Conservation (phyloP, 2,329 filamentous ascomycete genomes). For the Ceratocystis diversiconidia region DNA sequence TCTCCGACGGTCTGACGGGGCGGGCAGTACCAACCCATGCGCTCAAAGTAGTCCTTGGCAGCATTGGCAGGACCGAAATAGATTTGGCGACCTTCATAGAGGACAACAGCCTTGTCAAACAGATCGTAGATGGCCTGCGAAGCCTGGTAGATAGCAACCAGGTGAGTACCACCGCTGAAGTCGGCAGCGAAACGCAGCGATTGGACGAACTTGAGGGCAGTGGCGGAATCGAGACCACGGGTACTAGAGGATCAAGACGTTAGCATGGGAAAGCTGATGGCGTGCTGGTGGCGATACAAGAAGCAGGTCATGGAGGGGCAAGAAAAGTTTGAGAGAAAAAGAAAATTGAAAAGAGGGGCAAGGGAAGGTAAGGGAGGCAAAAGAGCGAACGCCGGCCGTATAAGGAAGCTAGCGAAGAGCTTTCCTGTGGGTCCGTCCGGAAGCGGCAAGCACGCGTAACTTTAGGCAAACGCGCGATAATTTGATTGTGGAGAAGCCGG, state of each 20-base stretch:
- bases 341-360: background rate
- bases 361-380: background rate
- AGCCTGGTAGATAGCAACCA: constrained; percentile 60
- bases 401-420: background rate
- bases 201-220: constrained; percentile 58
- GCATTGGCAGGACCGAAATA: constrained; percentile 51
- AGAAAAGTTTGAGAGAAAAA: too few relatives aligned
- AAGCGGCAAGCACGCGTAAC: background rate
- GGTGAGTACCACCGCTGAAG: constrained; percentile 45
- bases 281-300: background rate
- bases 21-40: constrained; percentile 55
- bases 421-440: background rate
- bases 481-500: background rate
- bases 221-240: constrained; percentile 57
- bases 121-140: constrained; percentile 54
- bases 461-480: background rate
- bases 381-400: background rate
- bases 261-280: background rate
- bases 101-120: constrained; percentile 61
- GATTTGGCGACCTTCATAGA: constrained; percentile 66
- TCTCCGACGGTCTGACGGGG: constrained; percentile 53
- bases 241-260: constrained; percentile 31
- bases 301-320: background rate
- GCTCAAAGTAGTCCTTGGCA: constrained; percentile 52
- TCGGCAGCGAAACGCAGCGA: constrained; percentile 51